Evolutionary conservation across 305 asterid species (phyloP).

Genomic region (Solanum hybrid): DNA sequence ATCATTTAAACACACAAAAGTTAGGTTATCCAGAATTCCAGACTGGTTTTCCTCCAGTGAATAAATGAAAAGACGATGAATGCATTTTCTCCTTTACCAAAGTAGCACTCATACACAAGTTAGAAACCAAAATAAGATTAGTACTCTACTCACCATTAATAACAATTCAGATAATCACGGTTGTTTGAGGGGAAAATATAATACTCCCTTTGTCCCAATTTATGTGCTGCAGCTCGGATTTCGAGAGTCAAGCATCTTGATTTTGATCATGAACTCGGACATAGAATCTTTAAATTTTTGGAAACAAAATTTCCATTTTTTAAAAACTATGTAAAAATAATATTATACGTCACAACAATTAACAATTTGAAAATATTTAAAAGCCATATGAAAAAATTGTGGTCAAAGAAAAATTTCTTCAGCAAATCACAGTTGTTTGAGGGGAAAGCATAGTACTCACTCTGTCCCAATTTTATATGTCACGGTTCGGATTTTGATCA

Average conservation of each 20-base stretch:
- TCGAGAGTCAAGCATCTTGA: not conserved
- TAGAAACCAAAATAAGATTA: not conserved
- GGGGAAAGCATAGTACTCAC: not conserved
- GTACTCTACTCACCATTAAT: not conserved
- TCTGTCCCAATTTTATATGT: not conserved
- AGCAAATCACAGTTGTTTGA: not conserved
- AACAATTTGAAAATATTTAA: not conserved
- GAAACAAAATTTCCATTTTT: not conserved
- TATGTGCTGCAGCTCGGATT: not conserved
- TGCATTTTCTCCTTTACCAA: not conserved
- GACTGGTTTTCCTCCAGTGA: not conserved
- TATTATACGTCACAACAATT: not conserved
- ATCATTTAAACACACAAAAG: constrained; percentile 21
- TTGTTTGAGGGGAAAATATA: not conserved
- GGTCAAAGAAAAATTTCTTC: not conserved
- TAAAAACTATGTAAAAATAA: not conserved
- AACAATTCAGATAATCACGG: constrained; percentile 2
- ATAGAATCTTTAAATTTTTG: not conserved
- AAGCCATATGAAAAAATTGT: not conserved
- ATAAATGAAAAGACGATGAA: not conserved
- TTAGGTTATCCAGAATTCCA: not conserved
- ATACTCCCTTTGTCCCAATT: not conserved
- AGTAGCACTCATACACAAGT: not conserved
- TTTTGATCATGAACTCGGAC: not conserved
- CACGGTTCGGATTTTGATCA: not conserved